phyloP scores from a whole-genome alignment of 2,329 filamentous ascomycete species.

The Pseudohalonectria lignicola region DNA sequence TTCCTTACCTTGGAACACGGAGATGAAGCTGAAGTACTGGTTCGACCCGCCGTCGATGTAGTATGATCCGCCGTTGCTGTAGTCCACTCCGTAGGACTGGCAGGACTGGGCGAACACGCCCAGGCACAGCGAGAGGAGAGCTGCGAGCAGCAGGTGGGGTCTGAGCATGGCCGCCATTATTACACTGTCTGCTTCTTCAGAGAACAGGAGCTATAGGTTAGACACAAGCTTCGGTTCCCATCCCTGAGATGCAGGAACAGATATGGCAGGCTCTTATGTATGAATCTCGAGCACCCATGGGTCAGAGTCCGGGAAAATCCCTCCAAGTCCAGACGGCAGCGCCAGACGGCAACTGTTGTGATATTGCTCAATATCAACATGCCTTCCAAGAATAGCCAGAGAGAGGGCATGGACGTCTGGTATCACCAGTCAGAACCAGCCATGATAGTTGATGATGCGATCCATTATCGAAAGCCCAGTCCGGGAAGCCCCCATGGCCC shows the following conservation, averaged over 20 bases:
- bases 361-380: conserved; percentile 10
- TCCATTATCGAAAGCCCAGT: too few relatives aligned
- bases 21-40: conserved; percentile 24
- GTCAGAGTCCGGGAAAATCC: not conserved
- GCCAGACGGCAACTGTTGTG: conserved; percentile 1
- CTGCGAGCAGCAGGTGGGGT: conserved; percentile 10
- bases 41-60: conserved; percentile 24
- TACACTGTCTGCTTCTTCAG: not conserved
- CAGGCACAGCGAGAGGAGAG: conserved; percentile 10
- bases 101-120: conserved; percentile 15
- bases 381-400: conserved; percentile 8
- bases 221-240: not conserved
- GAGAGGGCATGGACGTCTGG: not conserved
- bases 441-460: too few relatives aligned
- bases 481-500: conserved; percentile 3
- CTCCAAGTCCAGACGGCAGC: conserved; percentile 1
- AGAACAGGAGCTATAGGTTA: not conserved
- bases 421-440: not conserved
- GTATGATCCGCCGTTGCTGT: conserved; percentile 24
- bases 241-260: not conserved
- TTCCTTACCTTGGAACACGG: conserved; percentile 19
- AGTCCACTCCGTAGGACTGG: conserved; percentile 24
- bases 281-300: not conserved
- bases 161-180: conserved; percentile 11
- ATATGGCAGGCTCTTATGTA: not conserved